These are phyloP conservation scores for Aspergillus brasiliensis DNA, from an alignment of 2,329 filamentous ascomycete genomes.

Conservation along the genomic window DNA sequence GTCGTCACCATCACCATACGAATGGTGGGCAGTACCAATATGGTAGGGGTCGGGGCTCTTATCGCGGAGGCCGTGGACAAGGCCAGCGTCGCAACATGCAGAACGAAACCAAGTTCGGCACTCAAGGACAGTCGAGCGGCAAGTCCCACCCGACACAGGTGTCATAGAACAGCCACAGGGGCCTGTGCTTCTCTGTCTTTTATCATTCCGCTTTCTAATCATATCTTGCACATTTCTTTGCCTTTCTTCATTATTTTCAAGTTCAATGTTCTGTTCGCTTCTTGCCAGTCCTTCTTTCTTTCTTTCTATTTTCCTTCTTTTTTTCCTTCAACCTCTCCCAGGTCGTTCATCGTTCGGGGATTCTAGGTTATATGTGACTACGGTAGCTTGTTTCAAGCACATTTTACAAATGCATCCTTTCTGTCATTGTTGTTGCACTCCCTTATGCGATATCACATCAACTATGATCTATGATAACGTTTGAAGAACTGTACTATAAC, in stretches of 20 bases:
- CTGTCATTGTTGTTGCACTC: neutral
- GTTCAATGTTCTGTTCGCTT: slow-evolving; percentile 9
- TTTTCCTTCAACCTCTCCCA: neutral
- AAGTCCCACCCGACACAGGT: slow-evolving; percentile 34
- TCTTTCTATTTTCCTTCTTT: slow-evolving; percentile 6
- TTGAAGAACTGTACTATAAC: neutral
- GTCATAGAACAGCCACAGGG: slow-evolving; percentile 25
- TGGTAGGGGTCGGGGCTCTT: slow-evolving; percentile 43
- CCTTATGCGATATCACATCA: neutral
- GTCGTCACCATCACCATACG: slow-evolving; percentile 38
- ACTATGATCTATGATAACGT: slow-evolving; percentile 1
- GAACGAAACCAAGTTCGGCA: slow-evolving; percentile 32
- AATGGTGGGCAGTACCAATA: slow-evolving; percentile 42
- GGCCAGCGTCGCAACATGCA: slow-evolving; percentile 44
- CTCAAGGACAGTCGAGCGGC: slow-evolving; percentile 30
- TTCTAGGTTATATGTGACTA: neutral
- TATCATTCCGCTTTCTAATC: neutral
- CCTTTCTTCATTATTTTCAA: neutral
- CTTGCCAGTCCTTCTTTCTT: slow-evolving; percentile 15
- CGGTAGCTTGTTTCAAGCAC: neutral
- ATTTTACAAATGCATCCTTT: neutral
- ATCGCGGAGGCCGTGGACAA: slow-evolving; percentile 48
- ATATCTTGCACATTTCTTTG: slow-evolving; percentile 1
- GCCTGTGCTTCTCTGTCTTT: neutral
- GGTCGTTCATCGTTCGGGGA: neutral